Percentiles rank a stretch among this genome's conserved stretches.
Evolutionary conservation across 1,139 yeast species (phyloP).

Genomic region (Geotrichum fermentans): DNA sequence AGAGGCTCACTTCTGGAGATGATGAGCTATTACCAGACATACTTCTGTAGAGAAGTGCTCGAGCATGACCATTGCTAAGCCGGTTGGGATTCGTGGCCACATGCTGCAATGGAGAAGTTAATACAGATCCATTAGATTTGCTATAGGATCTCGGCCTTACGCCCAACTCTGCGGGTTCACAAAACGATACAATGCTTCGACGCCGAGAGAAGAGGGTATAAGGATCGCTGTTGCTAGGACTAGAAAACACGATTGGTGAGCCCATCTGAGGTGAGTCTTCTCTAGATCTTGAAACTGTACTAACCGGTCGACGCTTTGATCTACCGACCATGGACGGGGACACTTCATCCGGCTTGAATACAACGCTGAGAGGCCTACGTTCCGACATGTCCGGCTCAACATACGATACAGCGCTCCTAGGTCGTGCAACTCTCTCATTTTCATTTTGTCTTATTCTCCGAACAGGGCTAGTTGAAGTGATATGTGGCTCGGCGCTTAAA

Average conservation of each 20-base stretch:
- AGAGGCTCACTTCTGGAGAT: background rate
- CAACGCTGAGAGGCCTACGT: background rate
- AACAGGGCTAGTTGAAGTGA: background rate
- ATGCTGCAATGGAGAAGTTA: background rate
- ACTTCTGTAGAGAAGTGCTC: background rate
- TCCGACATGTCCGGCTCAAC: background rate
- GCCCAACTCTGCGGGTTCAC: slow-evolving; percentile 19
- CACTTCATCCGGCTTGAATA: background rate
- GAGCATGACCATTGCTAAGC: background rate
- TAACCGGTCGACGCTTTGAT: background rate
- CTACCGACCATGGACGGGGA: background rate
- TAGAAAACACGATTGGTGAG: background rate
- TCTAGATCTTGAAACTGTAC: background rate
- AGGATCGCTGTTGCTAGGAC: background rate
- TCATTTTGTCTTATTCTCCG: background rate
- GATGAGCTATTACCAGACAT: background rate
- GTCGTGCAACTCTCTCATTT: background rate
- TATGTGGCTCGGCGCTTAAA: background rate
- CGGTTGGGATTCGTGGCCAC: background rate
- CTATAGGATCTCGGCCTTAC: slow-evolving; percentile 12
- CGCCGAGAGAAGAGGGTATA: slow-evolving; percentile 4
- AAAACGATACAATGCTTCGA: slow-evolving; percentile 17
- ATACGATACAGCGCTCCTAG: background rate
- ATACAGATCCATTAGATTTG: background rate
- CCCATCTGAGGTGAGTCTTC: background rate